Evolutionary conservation across 2,329 filamentous ascomycete genomes (phyloP).

Genomic region (Pseudocercospora cruenta): DNA sequence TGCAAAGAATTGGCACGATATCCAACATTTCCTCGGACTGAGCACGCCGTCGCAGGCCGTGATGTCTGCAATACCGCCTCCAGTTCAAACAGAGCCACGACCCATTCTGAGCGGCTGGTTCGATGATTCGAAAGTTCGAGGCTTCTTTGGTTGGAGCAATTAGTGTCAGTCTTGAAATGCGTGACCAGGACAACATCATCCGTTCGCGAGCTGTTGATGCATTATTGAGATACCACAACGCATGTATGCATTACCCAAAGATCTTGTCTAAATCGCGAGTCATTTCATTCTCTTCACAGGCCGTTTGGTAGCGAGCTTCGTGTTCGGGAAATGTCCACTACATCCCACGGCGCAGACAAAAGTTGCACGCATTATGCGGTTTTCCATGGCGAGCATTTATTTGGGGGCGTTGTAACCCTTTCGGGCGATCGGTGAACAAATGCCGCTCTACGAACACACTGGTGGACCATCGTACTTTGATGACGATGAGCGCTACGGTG

Average conservation of each 20-base stretch:
- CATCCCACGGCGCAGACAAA: neutral
- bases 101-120: conserved; percentile 12
- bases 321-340: neutral
- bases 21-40: conserved; percentile 34
- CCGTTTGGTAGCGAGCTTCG: neutral
- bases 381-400: neutral
- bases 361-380: neutral
- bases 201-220: neutral
- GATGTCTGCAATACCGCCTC: conserved; percentile 20
- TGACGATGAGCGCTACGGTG: no score
- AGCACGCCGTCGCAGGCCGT: conserved; percentile 16
- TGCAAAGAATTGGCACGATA: conserved; percentile 39
- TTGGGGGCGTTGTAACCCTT: neutral
- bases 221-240: neutral
- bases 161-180: neutral
- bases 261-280: neutral
- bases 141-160: conserved; percentile 16
- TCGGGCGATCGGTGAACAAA: neutral
- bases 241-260: neutral
- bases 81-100: neutral
- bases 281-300: neutral
- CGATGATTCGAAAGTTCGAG: conserved; percentile 8
- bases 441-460: neutral
- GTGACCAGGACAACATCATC: neutral
- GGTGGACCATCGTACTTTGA: no score